Evolutionary conservation across 306 rosid genomes (phyloP), one percentile per base, ranked within the genome.

Genomic region (Vigna radiata): DNA sequence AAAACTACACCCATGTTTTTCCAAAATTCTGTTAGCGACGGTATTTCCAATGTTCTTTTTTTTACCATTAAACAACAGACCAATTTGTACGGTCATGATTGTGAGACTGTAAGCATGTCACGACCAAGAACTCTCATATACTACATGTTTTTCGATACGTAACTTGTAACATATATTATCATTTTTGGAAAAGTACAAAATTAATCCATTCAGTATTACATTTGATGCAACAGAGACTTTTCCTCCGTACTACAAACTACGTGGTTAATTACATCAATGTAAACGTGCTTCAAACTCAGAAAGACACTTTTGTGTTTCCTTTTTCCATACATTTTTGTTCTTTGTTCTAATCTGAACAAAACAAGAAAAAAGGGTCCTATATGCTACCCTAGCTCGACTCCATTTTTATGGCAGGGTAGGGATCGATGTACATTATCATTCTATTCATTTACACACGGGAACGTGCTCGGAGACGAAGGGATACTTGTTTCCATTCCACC

Each of bases 401-500:
- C 39, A 68, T 70, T 49, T 73, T 64, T 66, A 52, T 78, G 85
- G 82, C 81, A 65, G 72, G 76, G 83, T 29, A 72, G 76, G 80
- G 71, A n/a, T n/a, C n/a, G n/a, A 83, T 81, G 68, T 76, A 65
- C 80, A 72, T 39, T 27, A 7, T 79, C 56, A 68, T 44, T 54
- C 25, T 61, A 8, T 73, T 67, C 73, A 58, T 82, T 82, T 84
- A 89, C 87, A 79, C 85, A 76, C 79, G 46, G 37, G 86, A 80
- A 25, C 76, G 88, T 77, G 88, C 25, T 70, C 83, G 33, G 55
- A 77, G 18, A 67, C 83, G 46, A 37, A 77, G 18, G 16, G 88
- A 72, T 37, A 66, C 75, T 77, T 72, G 82, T 72, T 92, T 88
- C 93, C 91, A 88, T 65, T 84, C 86, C 21, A 84, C 97, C 80